A percentile compares a stretch with the other conserved stretches of the same genome.
Conservation (phyloP, 2,329 filamentous ascomycete genomes). For the Penicillium hordei region DNA sequence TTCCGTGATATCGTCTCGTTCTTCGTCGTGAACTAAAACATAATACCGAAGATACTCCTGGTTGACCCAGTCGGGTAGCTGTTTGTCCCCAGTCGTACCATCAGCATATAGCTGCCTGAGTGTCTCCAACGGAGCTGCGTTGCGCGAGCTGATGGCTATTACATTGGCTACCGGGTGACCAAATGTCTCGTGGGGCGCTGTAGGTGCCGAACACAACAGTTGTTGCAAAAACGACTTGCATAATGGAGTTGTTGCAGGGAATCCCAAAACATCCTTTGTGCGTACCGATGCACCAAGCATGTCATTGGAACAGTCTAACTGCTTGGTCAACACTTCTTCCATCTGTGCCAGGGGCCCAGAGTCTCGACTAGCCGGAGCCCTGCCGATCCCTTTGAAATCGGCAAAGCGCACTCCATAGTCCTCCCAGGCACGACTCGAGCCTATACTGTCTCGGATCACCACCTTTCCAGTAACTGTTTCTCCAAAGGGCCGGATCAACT, state of each 20-base stretch:
- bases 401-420: conserved; percentile 89
- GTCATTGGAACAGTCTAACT: conserved; percentile 73
- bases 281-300: conserved; percentile 34
- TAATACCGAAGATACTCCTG: conserved; percentile 94
- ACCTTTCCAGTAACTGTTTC: conserved; percentile 86
- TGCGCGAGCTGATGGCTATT: conserved; percentile 91
- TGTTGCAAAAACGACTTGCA: conserved; percentile 83
- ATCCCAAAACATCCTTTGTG: conserved; percentile 31
- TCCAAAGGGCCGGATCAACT: conserved; percentile 85
- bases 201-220: conserved; percentile 73
- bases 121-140: conserved; percentile 79
- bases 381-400: conserved; percentile 55
- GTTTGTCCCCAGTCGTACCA: conserved; percentile 73
- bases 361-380: conserved; percentile 36
- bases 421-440: conserved; percentile 77
- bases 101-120: conserved; percentile 79
- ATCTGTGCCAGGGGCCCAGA: conserved; percentile 57
- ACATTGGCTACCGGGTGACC: conserved; percentile 91
- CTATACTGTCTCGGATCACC: conserved; percentile 84
- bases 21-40: conserved; percentile 93
- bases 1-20: conserved; percentile 85
- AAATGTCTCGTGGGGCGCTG: conserved; percentile 88
- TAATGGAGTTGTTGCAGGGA: conserved; percentile 66
- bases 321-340: conserved; percentile 76
- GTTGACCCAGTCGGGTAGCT: conserved; percentile 81